phyloP scores from a whole-genome alignment of 2,329 filamentous ascomycete genomes.

The Aspergillus sp. region DNA sequence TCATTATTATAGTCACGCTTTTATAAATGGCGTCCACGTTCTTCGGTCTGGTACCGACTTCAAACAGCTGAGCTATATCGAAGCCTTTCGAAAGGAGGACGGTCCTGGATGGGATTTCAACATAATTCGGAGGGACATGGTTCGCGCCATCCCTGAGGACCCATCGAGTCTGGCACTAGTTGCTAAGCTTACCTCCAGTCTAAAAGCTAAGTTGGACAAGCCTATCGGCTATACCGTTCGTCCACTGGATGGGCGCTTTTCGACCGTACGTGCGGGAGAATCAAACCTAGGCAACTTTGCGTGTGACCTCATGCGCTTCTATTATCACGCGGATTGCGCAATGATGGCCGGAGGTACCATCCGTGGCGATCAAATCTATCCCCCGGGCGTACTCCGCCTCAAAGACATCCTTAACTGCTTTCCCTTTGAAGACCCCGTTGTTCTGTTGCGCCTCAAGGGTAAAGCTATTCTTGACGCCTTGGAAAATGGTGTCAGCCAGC shows the following conservation, averaged over 20 bases:
- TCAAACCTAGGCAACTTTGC: conserved; percentile 91
- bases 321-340: conserved; percentile 79
- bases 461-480: conserved; percentile 76
- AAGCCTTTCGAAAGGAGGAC: conserved; percentile 65
- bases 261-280: conserved; percentile 75
- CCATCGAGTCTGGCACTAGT: conserved; percentile 65
- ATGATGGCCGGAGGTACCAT: conserved; percentile 87
- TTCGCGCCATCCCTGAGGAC: conserved; percentile 70
- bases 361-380: conserved; percentile 85
- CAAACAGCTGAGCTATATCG: conserved; percentile 87
- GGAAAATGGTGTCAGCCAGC: conserved; percentile 79
- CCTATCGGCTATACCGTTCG: conserved; percentile 81
- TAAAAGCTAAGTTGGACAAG: conserved; percentile 78
- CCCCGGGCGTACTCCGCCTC: conserved; percentile 74
- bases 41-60: conserved; percentile 90
- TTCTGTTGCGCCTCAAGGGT: conserved; percentile 74
- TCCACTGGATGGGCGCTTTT: conserved; percentile 84
- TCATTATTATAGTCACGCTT: conserved; percentile 79
- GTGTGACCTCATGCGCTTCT: conserved; percentile 85
- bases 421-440: conserved; percentile 88
- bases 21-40: conserved; percentile 80
- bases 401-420: conserved; percentile 89
- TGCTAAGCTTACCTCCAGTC: conserved; percentile 69
- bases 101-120: conserved; percentile 73
- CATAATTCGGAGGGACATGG: conserved; percentile 75